Evolutionary conservation across 179 eudicot genomes (phyloP).

Genomic region (Silene coronaria): DNA sequence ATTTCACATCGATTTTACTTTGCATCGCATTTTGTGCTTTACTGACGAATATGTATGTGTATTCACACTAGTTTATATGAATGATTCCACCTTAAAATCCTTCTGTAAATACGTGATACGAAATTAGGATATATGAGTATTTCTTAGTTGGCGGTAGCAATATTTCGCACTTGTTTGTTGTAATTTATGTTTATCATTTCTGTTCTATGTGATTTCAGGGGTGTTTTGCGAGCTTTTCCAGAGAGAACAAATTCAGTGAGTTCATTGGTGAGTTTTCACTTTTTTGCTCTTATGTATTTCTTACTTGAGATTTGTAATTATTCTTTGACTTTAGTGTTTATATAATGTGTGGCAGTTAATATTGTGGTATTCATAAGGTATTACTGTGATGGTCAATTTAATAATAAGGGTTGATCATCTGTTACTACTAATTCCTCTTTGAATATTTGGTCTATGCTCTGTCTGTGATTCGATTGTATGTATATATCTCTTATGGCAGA

Average conservation of each 20-base stretch:
- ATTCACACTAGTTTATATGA: not conserved
- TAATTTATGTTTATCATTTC: not conserved
- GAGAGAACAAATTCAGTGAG: slow-evolving; percentile 40
- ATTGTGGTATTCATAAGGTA: not conserved
- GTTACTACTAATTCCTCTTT: not conserved
- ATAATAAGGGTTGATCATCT: not conserved
- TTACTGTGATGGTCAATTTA: not conserved
- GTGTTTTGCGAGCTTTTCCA: slow-evolving; percentile 31
- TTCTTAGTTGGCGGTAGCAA: not conserved
- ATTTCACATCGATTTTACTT: not conserved
- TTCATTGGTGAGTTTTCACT: slow-evolving; percentile 37
- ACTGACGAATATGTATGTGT: not conserved
- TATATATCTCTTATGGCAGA: not conserved
- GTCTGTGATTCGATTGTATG: no score
- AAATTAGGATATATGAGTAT: not conserved
- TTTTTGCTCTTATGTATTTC: not conserved
- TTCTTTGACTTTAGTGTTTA: not conserved
- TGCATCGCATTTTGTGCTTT: not conserved
- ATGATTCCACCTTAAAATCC: not conserved
- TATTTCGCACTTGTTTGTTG: not conserved
- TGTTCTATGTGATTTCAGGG: slow-evolving; percentile 19
- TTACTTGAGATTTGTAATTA: not conserved
- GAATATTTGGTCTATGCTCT: not conserved
- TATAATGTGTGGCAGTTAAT: not conserved
- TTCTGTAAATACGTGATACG: not conserved